Base-by-base conservation (phyloP, 352 stramenopile species). In the Phytophthora hybrid region DNA sequence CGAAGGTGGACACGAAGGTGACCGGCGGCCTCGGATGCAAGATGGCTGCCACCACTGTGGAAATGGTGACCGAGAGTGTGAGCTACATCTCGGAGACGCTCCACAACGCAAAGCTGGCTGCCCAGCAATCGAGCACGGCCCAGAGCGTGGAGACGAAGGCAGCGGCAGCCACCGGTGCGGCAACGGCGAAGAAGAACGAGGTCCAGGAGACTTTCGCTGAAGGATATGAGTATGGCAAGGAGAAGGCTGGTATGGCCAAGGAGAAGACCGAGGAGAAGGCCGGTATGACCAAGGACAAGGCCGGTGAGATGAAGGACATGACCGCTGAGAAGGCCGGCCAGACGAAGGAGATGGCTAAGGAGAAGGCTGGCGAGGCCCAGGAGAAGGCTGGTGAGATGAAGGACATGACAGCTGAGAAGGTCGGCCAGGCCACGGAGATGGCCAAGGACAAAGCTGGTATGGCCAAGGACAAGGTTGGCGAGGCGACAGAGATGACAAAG, bases 71-170 rank as follows among this genome's bases (percentile, higher is more conserved):
- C 8, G 83, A 92, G 59, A 87, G 80, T 31, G 77, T 93, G 21
- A 88, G 80, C 34, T 94, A 94, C 69, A 79, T 92, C 21, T 84
- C 81, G 21, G 81, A 92, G 59, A 88, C 81, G 47, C 70, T 93
- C 39, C 66, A 88, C 8, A 86, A 92, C 10, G 82, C 84, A 4
- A 92, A 91, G 63, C 32, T 87, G 6, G 74, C 76, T 3, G 84
- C 86, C 3, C 81, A 76, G 64, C 76, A 88, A 37, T 90, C 84
- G 21, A 59, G 76, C 1, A 77, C 78, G 10, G 81, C 79, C 7
- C 77, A 85, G 55, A 62, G 52, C 60, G 74, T 79, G 1, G 83
- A 91, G 61, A 49, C 74, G 29, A 80, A 83, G 34, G 77, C 67
- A 13, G 74, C 70, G 29, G n/a, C 63, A 23, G 62, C 69, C 18